Percentiles rank a stretch among this genome's conserved stretches.
Evolutionary conservation across 2,329 filamentous ascomycete species (phyloP).

Genomic region (Akanthomyces uredinophilus): DNA sequence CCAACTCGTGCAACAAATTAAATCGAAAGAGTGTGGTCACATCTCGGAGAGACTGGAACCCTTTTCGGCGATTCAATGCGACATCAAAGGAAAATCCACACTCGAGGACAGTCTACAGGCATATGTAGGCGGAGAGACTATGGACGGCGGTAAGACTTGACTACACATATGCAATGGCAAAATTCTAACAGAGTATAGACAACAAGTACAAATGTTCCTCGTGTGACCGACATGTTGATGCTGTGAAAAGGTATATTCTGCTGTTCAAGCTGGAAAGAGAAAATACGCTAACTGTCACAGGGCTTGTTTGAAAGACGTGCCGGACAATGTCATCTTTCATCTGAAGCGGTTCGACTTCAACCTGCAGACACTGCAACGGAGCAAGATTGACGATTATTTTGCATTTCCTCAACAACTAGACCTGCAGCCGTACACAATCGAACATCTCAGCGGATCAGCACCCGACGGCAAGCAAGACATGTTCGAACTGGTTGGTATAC

Average conservation of each 20-base stretch:
- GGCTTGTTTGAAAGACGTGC: conserved; percentile 85
- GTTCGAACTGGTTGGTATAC: conserved; percentile 90
- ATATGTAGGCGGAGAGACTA: conserved; percentile 93
- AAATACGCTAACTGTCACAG: conserved; percentile 36
- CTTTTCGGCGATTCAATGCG: conserved; percentile 92
- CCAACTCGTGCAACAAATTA: conserved; percentile 88
- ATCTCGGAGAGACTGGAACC: conserved; percentile 86
- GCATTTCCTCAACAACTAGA: conserved; percentile 79
- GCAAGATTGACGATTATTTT: conserved; percentile 95
- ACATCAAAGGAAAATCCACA: conserved; percentile 85
- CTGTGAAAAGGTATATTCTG: conserved; percentile 68
- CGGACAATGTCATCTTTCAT: conserved; percentile 92
- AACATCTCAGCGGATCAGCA: conserved; percentile 64
- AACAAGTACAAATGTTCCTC: conserved; percentile 97
- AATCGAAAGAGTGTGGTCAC: conserved; percentile 89
- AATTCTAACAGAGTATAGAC: conserved; percentile 42
- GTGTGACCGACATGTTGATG: conserved; percentile 84
- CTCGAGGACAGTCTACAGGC: conserved; percentile 85
- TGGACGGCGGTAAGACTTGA: conserved; percentile 68
- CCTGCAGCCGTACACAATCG: conserved; percentile 86
- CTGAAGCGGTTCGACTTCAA: conserved; percentile 86
- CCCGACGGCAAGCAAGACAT: conserved; percentile 59
- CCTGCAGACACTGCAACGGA: conserved; percentile 67
- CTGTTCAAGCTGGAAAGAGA: conserved; percentile 7
- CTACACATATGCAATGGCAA: conserved; percentile 19